Conservation (phyloP, 2,329 filamentous ascomycete genomes). For the Penicillium brevicompactum region DNA sequence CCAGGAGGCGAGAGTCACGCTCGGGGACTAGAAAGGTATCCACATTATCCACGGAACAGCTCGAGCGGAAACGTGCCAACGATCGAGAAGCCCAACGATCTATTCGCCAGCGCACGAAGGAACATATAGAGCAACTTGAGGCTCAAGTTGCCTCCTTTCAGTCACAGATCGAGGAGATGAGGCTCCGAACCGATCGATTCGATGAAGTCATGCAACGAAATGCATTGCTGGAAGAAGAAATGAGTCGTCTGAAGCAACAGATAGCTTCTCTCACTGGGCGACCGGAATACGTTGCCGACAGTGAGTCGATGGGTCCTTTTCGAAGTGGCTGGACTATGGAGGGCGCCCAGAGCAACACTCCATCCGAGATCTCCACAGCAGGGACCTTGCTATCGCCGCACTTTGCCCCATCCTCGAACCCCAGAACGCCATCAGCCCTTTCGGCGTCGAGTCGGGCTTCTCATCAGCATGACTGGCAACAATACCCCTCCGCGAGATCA, state of each 20-base stretch:
- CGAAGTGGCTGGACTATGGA: slow-evolving; percentile 21
- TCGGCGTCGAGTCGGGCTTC: slow-evolving; percentile 30
- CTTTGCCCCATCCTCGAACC: slow-evolving; percentile 22
- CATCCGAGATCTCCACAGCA: slow-evolving; percentile 11
- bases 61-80: slow-evolving; percentile 62
- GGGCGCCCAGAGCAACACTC: slow-evolving; percentile 17
- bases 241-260: slow-evolving; percentile 53
- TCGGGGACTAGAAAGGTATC: slow-evolving; percentile 61
- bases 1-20: slow-evolving; percentile 48
- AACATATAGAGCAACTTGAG: slow-evolving; percentile 61
- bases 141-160: slow-evolving; percentile 36
- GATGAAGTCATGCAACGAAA: slow-evolving; percentile 57
- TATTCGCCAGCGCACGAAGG: slow-evolving; percentile 61
- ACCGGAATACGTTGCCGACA: slow-evolving; percentile 20
- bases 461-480: slow-evolving; percentile 31
- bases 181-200: slow-evolving; percentile 52
- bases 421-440: slow-evolving; percentile 24
- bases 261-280: slow-evolving; percentile 38
- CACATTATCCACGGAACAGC: slow-evolving; percentile 58
- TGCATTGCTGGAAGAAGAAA: slow-evolving; percentile 57
- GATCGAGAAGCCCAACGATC: slow-evolving; percentile 63
- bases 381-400: slow-evolving; percentile 28
- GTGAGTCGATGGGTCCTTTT: slow-evolving; percentile 12
- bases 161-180: slow-evolving; percentile 51
- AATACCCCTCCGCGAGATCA: slow-evolving; percentile 29